Evolutionary conservation across 805 yeast genomes (phyloP), one percentile per base, ranked within the genome.

Genomic region (Lipomyces yamanashiensis): DNA sequence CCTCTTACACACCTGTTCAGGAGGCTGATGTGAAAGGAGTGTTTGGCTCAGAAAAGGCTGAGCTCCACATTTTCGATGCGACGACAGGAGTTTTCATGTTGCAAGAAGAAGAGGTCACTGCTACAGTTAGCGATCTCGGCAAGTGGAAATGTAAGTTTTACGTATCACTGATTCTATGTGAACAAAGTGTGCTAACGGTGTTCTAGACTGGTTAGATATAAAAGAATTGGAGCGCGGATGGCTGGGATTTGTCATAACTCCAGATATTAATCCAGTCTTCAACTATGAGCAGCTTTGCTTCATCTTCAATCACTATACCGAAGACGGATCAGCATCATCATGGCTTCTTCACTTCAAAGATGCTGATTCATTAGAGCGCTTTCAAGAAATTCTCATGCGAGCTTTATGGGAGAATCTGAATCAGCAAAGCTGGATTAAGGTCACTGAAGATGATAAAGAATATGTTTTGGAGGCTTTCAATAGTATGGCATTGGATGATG

Each of bases 261-360:
- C 83, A 12, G 80, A 81, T 36, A 77, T 90, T 75, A 86, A 83
- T 71, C 90, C 95, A 1, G 79, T 82, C n/a, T 87, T 89, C 72
- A 85, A 87, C 71, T 81, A 79, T 65, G 85, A 82, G 63, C 76
- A 81, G 39, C 67, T 74, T 13, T 81, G 89, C 0, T 88, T 91
- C 68, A 81, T 88, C 13, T 91, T 90, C 81, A 88, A 89, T 73
- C 80, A 83, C 66, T 77, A 75, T 34, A 69, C 76, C 4, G 80
- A 74, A 6, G 74, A 71, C 51, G 73, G 74, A 1, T 70, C 73
- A 0, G 82, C 86, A 0, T 77, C 80, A 33, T 87, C 96, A 0
- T 89, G 88, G 82, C 79, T 89, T 68, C 70, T 89, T 44, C 84
- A 81, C 69, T 90, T 91, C 71, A 66, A 67, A 0, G 73, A 75